Evolutionary conservation across 495 filamentous ascomycete species (phyloP).

Genomic region (Hyaloscypha variabilis): DNA sequence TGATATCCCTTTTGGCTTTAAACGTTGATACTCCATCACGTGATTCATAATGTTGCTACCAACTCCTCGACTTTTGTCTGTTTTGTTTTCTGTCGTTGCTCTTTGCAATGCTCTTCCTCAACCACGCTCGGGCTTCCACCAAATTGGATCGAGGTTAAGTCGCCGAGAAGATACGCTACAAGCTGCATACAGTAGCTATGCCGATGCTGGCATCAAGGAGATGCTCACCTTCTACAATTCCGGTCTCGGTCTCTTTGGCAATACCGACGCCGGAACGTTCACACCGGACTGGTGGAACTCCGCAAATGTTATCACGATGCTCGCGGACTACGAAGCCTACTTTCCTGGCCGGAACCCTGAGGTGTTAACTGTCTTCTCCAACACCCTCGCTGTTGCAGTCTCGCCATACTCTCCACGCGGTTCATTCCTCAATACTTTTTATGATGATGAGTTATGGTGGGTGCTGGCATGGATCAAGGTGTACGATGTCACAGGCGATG

Average conservation of each 20-base stretch:
- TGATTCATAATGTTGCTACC: constrained; percentile 21
- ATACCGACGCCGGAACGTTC: constrained; percentile 59
- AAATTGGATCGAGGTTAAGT: constrained; percentile 10
- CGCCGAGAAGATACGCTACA: constrained; percentile 13
- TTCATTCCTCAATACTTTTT: constrained; percentile 61
- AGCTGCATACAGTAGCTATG: constrained; percentile 24
- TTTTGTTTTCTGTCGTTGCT: constrained; percentile 5
- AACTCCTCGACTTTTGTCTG: constrained; percentile 6
- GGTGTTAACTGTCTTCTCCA: constrained; percentile 12
- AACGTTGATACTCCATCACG: constrained; percentile 7
- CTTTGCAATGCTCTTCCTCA: constrained; percentile 20
- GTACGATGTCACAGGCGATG: constrained; percentile 61
- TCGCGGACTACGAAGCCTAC: constrained; percentile 60
- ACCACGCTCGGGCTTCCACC: background rate
- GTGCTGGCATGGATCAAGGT: constrained; percentile 66
- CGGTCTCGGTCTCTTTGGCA: background rate
- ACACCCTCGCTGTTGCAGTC: background rate
- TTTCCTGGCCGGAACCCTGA: constrained; percentile 38
- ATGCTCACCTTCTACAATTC: constrained; percentile 67
- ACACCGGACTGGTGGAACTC: constrained; percentile 75
- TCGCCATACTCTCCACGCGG: constrained; percentile 25
- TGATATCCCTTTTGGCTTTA: background rate
- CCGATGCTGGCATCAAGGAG: constrained; percentile 26
- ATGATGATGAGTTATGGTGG: constrained; percentile 78
- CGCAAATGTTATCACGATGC: constrained; percentile 66